A percentile compares a stretch with the other conserved stretches of the same genome.
Conservation (phyloP, 2,329 filamentous ascomycete genomes). For the Sarocladiaceae sp. region DNA sequence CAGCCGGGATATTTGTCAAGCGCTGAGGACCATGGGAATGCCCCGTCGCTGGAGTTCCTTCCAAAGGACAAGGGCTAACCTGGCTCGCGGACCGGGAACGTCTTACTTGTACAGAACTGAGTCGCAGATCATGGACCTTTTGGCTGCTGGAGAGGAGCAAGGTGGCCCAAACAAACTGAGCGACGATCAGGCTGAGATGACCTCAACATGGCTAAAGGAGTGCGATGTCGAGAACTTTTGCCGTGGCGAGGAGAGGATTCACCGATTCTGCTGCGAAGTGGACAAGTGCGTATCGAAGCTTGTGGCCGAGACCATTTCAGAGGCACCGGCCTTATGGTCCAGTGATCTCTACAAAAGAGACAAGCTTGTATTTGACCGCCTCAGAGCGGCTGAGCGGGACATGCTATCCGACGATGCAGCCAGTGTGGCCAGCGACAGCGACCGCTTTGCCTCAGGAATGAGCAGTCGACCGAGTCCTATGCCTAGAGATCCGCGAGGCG, state of each 20-base stretch:
- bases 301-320: slow-evolving; percentile 74
- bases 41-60: slow-evolving; percentile 50
- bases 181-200: slow-evolving; percentile 89
- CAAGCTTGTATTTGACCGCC: slow-evolving; percentile 52
- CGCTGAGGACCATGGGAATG: slow-evolving; percentile 83
- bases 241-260: slow-evolving; percentile 87
- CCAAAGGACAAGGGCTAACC: slow-evolving; percentile 41
- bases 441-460: slow-evolving; percentile 38
- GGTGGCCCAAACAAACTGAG: slow-evolving; percentile 91
- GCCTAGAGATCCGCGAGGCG: slow-evolving; percentile 49
- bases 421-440: slow-evolving; percentile 51
- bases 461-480: slow-evolving; percentile 44
- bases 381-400: slow-evolving; percentile 37
- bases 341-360: slow-evolving; percentile 83
- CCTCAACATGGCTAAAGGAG: slow-evolving; percentile 72
- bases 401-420: slow-evolving; percentile 40
- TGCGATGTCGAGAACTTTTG: slow-evolving; percentile 89
- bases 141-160: slow-evolving; percentile 75
- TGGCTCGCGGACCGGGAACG: slow-evolving; percentile 41
- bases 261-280: slow-evolving; percentile 86
- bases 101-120: slow-evolving; percentile 74
- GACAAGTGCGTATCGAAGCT: slow-evolving; percentile 80
- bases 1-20: slow-evolving; percentile 76
- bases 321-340: slow-evolving; percentile 85
- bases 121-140: slow-evolving; percentile 77